Base-by-base conservation (phyloP, 2,329 filamentous ascomycete genomes). In the Malbranchea cinnamomea region DNA sequence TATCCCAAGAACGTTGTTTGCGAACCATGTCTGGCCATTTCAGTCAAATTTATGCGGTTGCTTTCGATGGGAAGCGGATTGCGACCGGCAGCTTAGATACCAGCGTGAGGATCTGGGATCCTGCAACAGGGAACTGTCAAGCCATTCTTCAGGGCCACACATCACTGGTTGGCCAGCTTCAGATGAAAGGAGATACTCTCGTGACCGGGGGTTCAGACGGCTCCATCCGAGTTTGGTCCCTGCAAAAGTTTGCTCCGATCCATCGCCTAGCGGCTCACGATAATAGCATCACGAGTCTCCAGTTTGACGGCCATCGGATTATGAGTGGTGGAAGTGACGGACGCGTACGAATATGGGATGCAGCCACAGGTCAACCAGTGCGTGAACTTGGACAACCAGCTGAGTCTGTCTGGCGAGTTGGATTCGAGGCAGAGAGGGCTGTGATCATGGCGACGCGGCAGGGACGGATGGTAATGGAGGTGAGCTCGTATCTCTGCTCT, bases 1-100 rank as follows among this genome's bases (percentile, higher is more conserved):
- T 98, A 30, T 92, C 83, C 2, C 82, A 94, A 56, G 89, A 89
- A 17, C 75, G 83, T 38, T 98, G 89, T 53, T 62, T 95, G 32
- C 77, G 87, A 42, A 94, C 84, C 1, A 65, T 98, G 22, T 76
- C 78, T 25, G 89, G 89, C 0, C 89, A 98, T 56, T 98, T 94
- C 57, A 95, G 87, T 50, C 89, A 98, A 51, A 98, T 98, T 35
- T 98, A 98, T 52, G 89, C 89, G 12, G 92, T 98, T 50, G 89
- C 89, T 1, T 98, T 95, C 55, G 89, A 98, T 50, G 89, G 89
- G 22, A 76, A 77, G 42, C 72, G 85, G 39, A 85, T 98, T 34
- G 87, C 91, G 20, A 98, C 89, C 6, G 89, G 89, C 30, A 94
- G 85, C 53, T 62, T 98, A 37, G 89, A 98, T 56, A 98, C 89